Percentiles rank a stretch among this genome's conserved stretches.
Evolutionary conservation across 129 eudicot genomes (phyloP).

Genomic region (Saussurea involucrata): DNA sequence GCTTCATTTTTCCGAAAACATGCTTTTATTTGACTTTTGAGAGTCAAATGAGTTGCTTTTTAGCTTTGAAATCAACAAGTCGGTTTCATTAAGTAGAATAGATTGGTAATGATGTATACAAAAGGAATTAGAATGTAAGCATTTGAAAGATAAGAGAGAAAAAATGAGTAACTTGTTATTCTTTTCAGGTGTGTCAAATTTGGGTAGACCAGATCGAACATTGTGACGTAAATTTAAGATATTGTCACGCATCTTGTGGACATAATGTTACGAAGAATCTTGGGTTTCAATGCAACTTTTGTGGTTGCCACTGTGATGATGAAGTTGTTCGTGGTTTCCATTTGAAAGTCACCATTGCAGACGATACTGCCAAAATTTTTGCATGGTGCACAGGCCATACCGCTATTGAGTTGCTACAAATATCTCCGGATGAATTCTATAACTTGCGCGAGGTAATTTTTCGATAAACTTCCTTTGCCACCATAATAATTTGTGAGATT

Average conservation of each 20-base stretch:
- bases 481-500: neutral
- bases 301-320: constrained; percentile 47
- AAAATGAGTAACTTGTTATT: neutral
- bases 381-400: constrained; percentile 91
- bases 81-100: neutral
- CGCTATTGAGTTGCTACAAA: constrained; percentile 82
- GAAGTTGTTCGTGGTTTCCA: constrained; percentile 57
- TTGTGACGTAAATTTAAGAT: constrained; percentile 57
- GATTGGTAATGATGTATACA: neutral
- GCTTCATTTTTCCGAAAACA: neutral
- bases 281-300: constrained; percentile 65
- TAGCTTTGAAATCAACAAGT: neutral
- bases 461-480: neutral
- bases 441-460: constrained; percentile 69
- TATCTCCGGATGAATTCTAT: constrained; percentile 76
- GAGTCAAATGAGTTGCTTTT: neutral
- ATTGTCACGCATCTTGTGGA: constrained; percentile 63
- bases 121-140: neutral
- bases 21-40: neutral
- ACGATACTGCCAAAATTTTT: constrained; percentile 49
- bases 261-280: constrained; percentile 35
- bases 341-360: constrained; percentile 70
- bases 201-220: constrained; percentile 80
- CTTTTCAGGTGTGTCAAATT: constrained; percentile 67
- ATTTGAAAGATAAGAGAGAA: neutral